Evolutionary conservation across 768 basidiomycete genomes (phyloP).

Genomic region (Amanita exitialis): DNA sequence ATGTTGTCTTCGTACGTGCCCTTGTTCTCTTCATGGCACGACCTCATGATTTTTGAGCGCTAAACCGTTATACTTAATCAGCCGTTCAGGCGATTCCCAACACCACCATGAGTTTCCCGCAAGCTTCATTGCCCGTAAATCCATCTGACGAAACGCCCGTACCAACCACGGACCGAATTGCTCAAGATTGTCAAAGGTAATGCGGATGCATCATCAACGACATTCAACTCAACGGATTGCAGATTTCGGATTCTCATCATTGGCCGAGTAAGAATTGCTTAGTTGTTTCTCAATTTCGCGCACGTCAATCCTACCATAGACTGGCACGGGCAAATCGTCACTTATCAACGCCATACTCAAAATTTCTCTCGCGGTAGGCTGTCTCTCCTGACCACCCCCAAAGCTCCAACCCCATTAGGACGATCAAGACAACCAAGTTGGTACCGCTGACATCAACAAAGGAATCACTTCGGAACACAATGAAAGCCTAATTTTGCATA

Average conservation of each 20-base stretch:
- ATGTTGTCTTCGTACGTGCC: too few relatives aligned
- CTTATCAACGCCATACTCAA: constrained; percentile 17
- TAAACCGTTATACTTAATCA: too few relatives aligned
- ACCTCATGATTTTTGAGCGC: too few relatives aligned
- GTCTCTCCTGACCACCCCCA: too few relatives aligned
- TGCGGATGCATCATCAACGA: not conserved
- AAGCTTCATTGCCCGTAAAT: too few relatives aligned
- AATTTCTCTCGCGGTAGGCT: not conserved
- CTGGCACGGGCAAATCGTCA: constrained; percentile 21
- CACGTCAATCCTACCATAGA: constrained; percentile 7
- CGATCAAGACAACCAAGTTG: not conserved
- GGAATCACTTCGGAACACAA: not conserved
- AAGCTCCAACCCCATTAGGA: too few relatives aligned
- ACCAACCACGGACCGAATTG: too few relatives aligned
- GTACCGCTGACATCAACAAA: not conserved
- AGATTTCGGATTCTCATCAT: constrained; percentile 13
- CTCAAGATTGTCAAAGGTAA: not conserved
- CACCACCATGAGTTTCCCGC: too few relatives aligned
- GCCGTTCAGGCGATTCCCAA: too few relatives aligned
- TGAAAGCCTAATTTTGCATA: not conserved
- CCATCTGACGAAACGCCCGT: too few relatives aligned
- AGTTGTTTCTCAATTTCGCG: not conserved
- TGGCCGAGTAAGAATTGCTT: constrained; percentile 12
- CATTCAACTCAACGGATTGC: not conserved
- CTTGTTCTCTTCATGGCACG: too few relatives aligned